Percentiles rank a stretch among this genome's conserved stretches.
phyloP scores from a whole-genome alignment of 805 yeast species.

The Zygoascus flipseniorum region DNA sequence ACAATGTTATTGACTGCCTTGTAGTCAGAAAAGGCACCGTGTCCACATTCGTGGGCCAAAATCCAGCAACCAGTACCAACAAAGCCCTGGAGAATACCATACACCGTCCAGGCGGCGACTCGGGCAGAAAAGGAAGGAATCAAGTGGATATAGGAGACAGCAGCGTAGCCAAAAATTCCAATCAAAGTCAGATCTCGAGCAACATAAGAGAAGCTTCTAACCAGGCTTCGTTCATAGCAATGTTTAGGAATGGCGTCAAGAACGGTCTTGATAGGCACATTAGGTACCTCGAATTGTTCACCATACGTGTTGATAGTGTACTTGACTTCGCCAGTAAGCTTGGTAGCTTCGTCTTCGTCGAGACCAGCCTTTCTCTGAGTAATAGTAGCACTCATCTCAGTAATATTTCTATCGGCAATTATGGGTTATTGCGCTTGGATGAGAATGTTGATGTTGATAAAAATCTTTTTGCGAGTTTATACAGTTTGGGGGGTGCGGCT shows the following conservation, averaged over 20 bases:
- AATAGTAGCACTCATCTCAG: background rate
- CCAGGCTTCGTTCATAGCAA: constrained; percentile 58
- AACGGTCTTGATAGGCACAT: constrained; percentile 66
- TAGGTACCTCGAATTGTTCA: constrained; percentile 62
- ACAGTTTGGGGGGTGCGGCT: background rate
- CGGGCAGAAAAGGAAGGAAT: constrained; percentile 39
- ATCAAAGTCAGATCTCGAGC: constrained; percentile 48
- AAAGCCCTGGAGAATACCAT: constrained; percentile 50
- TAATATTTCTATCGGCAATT: background rate
- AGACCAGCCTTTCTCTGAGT: constrained; percentile 1
- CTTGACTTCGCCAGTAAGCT: background rate
- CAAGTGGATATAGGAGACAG: constrained; percentile 45
- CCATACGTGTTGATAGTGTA: constrained; percentile 47
- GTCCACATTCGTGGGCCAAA: constrained; percentile 88
- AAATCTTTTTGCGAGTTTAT: background rate
- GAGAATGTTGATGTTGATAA: background rate
- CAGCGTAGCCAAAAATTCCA: constrained; percentile 43
- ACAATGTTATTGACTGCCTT: constrained; percentile 65
- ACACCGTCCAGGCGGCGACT: constrained; percentile 49
- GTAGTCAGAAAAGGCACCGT: constrained; percentile 72
- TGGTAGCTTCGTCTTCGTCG: background rate
- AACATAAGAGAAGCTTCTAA: constrained; percentile 53
- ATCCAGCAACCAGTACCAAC: constrained; percentile 78
- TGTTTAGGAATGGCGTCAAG: constrained; percentile 62
- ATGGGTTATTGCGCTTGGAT: background rate